Conservation (phyloP, 352 stramenopile species). For the Pythium dissimile region DNA sequence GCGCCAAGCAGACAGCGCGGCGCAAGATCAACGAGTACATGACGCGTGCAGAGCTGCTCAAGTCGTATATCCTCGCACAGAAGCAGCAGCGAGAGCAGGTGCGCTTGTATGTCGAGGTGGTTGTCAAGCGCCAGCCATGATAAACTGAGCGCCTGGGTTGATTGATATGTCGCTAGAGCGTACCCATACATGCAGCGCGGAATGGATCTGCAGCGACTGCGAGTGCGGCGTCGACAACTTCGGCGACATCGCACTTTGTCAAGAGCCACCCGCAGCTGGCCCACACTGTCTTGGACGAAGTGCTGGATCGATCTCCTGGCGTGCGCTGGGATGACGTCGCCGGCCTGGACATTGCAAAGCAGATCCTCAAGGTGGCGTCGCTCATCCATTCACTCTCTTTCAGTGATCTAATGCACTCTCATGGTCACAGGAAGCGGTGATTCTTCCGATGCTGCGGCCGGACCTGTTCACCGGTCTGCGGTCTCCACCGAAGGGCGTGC, state of each 20-base stretch:
- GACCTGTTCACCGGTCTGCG: conserved; percentile 82
- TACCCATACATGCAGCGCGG: not conserved
- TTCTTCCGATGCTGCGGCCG: conserved; percentile 75
- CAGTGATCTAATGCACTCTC: too few relatives aligned
- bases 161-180: not conserved
- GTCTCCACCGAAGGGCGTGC: conserved; percentile 59
- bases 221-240: not conserved
- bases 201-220: not conserved
- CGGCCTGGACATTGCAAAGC: conserved; percentile 78
- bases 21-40: conserved; percentile 80
- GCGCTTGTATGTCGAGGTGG: too few relatives aligned
- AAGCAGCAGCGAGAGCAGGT: conserved; percentile 16
- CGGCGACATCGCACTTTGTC: conserved; percentile 32
- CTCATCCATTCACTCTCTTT: too few relatives aligned
- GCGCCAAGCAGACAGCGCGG: conserved; percentile 28
- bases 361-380: conserved; percentile 74
- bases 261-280: conserved; percentile 59
- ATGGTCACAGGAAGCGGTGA: conserved; percentile 85
- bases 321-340: conserved; percentile 84
- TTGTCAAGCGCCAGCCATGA: too few relatives aligned
- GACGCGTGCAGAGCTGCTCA: conserved; percentile 68
- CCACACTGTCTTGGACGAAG: conserved; percentile 80
- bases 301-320: conserved; percentile 73
- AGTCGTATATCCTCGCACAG: conserved; percentile 23
- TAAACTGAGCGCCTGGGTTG: not conserved